Evolutionary conservation across 805 yeast genomes (phyloP).

Genomic region (Candida michaelii): DNA sequence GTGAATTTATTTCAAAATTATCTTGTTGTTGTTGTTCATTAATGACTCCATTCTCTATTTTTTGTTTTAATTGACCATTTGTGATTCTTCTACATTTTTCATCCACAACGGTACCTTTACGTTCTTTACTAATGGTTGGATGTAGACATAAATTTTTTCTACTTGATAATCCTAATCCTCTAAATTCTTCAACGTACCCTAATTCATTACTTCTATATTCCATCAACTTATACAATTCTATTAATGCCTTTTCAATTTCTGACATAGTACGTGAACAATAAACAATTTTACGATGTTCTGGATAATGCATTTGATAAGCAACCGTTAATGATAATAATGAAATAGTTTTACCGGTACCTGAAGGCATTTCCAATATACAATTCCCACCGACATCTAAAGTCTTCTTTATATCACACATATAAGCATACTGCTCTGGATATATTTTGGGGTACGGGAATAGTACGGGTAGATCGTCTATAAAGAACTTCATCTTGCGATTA

Average conservation of each 20-base stretch:
- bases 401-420: constrained; percentile 93
- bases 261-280: constrained; percentile 99
- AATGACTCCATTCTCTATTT: constrained; percentile 48
- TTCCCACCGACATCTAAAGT: constrained; percentile 96
- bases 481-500: constrained; percentile 60
- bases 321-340: constrained; percentile 87
- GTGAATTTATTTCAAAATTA: constrained; percentile 29
- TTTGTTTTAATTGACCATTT: constrained; percentile 78
- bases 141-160: constrained; percentile 93
- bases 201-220: constrained; percentile 77
- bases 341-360: constrained; percentile 98
- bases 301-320: constrained; percentile 93
- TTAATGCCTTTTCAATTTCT: constrained; percentile 95
- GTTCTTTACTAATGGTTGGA: constrained; percentile 81
- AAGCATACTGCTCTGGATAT: constrained; percentile 97
- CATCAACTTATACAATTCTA: constrained; percentile 88
- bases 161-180: constrained; percentile 91
- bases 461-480: constrained; percentile 93
- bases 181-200: constrained; percentile 84
- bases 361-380: constrained; percentile 97
- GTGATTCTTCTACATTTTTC: constrained; percentile 95
- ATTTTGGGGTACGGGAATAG: constrained; percentile 94
- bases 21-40: constrained; percentile 56
- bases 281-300: constrained; percentile 90
- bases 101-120: constrained; percentile 91